Percentiles rank a stretch among this genome's conserved stretches.
These are phyloP conservation scores for Pythium pyrilobum DNA, from an alignment of 352 stramenopile genomes.

Conservation along the genomic window DNA sequence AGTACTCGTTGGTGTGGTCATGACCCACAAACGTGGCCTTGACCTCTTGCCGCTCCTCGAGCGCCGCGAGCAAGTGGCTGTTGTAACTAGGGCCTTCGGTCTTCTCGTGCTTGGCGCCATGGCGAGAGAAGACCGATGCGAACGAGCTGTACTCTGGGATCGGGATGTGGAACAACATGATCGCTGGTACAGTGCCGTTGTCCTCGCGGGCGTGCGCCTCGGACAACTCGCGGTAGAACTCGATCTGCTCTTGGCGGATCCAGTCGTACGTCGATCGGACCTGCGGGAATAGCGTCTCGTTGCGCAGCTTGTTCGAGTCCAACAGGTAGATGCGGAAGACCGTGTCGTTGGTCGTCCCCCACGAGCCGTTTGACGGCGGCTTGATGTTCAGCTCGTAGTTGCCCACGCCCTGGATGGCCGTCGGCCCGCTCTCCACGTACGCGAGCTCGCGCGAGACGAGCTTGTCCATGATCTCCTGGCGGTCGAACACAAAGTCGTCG, in stretches of 20 bases:
- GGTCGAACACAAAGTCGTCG: slow-evolving; percentile 32
- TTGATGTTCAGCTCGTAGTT: slow-evolving; percentile 51
- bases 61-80: slow-evolving; percentile 31
- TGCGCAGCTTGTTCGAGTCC: slow-evolving; percentile 29
- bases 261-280: slow-evolving; percentile 38
- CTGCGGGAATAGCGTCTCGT: slow-evolving; percentile 27
- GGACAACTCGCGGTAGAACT: slow-evolving; percentile 36
- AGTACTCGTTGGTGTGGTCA: slow-evolving; percentile 61
- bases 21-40: slow-evolving; percentile 56
- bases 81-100: slow-evolving; percentile 33
- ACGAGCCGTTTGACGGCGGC: slow-evolving; percentile 21
- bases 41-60: slow-evolving; percentile 44
- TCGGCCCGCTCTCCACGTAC: slow-evolving; percentile 37
- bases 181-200: slow-evolving; percentile 22
- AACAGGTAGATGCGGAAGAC: slow-evolving; percentile 63
- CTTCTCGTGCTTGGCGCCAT: slow-evolving; percentile 10
- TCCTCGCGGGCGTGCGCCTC: slow-evolving; percentile 7
- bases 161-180: slow-evolving; percentile 74
- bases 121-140: not conserved
- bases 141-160: slow-evolving; percentile 32
- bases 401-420: slow-evolving; percentile 32
- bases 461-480: slow-evolving; percentile 40
- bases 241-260: slow-evolving; percentile 45
- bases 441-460: slow-evolving; percentile 31
- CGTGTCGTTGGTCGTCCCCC: slow-evolving; percentile 19